These are phyloP conservation scores for Sarocladium brachiariae DNA, from an alignment of 2,329 filamentous ascomycete species.

Conservation along the genomic window DNA sequence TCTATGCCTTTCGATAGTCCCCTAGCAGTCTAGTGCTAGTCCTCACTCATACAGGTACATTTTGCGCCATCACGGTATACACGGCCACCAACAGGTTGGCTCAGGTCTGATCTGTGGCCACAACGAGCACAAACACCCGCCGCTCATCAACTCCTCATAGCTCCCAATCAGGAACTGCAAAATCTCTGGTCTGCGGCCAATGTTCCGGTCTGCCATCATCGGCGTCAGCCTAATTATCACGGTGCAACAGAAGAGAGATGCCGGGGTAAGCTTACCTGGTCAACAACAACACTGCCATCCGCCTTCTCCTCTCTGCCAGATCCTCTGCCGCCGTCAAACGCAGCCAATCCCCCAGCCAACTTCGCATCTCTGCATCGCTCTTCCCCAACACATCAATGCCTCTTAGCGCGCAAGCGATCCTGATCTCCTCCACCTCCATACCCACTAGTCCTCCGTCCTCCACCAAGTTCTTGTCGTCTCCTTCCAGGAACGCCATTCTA, in stretches of 20 bases:
- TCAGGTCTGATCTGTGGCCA: too few species aligned
- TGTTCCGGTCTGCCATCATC: constrained; percentile 25
- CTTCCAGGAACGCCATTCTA: constrained; percentile 55
- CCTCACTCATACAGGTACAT: too few species aligned
- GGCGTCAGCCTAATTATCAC: constrained; percentile 12
- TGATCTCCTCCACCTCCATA: constrained; percentile 58
- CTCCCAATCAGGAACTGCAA: constrained; percentile 35
- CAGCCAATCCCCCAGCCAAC: constrained; percentile 40
- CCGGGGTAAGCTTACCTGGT: constrained; percentile 29
- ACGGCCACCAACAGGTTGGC: too few species aligned
- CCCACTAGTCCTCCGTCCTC: constrained; percentile 50
- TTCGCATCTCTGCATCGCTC: constrained; percentile 50
- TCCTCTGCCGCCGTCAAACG: constrained; percentile 33
- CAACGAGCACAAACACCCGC: too few species aligned
- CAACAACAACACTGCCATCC: constrained; percentile 32
- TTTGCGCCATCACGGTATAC: too few species aligned
- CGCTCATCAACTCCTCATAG: constrained; percentile 23
- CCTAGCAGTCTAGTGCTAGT: too few species aligned
- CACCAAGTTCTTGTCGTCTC: constrained; percentile 64
- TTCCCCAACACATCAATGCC: constrained; percentile 52
- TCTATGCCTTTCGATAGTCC: too few species aligned
- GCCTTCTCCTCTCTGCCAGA: constrained; percentile 28
- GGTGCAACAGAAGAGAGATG: background rate
- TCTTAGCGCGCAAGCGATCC: constrained; percentile 63
- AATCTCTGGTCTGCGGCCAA: constrained; percentile 34